Conservation (phyloP, 177 flowering plant species). For the Vitis hybrid region DNA sequence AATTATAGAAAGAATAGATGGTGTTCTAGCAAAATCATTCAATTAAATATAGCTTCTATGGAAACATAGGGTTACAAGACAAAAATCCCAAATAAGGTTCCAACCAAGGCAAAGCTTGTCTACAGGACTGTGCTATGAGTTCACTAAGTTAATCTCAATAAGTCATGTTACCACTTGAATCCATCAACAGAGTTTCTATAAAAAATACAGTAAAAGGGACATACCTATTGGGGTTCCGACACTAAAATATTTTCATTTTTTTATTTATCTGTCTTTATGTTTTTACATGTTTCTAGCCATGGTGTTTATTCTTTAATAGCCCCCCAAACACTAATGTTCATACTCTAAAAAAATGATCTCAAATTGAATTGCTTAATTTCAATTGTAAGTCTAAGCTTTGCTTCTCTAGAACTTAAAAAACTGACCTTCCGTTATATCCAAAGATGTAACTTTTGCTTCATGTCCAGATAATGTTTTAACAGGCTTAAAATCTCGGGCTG, state of each 20-base stretch:
- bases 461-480: constrained; percentile 84
- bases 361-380: too few species aligned
- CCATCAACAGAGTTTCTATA: neutral
- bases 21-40: too few species aligned
- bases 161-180: neutral
- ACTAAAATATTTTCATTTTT: too few species aligned
- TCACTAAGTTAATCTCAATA: neutral
- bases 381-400: neutral
- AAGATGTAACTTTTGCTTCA: constrained; percentile 80
- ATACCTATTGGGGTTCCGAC: too few species aligned
- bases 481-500: constrained; percentile 87
- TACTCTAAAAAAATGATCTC: too few species aligned
- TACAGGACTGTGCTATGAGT: neutral
- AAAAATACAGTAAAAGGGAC: neutral
- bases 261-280: too few species aligned
- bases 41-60: too few species aligned
- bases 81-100: neutral
- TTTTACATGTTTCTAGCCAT: too few species aligned
- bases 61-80: too few species aligned
- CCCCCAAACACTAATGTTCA: too few species aligned
- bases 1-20: too few species aligned
- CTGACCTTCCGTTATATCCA: constrained; percentile 78
- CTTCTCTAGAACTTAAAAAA: neutral
- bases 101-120: neutral
- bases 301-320: too few species aligned